Percentiles rank a stretch among this genome's conserved stretches.
These are phyloP conservation scores for Lathyrus sativus DNA, from an alignment of 306 rosid genomes.

Conservation along the genomic window DNA sequence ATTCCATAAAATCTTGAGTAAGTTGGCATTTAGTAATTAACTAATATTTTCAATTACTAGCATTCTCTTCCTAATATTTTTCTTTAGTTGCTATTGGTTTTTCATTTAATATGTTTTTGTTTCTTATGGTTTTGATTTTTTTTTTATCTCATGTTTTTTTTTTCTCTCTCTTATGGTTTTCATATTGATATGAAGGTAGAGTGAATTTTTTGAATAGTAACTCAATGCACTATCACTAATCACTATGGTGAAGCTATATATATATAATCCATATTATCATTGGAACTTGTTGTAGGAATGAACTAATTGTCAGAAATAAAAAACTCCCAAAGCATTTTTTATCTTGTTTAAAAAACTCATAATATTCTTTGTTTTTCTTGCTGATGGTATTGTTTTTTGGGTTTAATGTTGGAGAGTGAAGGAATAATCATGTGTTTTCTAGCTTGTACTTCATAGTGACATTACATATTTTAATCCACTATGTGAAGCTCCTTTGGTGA, in stretches of 20 bases:
- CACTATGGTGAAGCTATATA: conserved; percentile 2
- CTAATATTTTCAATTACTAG: not conserved
- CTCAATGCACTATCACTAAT: conserved; percentile 1
- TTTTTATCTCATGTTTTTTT: not conserved
- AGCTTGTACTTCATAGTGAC: conserved; percentile 13
- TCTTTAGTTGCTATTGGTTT: conserved; percentile 24
- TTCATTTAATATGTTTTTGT: conserved; percentile 7
- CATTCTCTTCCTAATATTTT: not conserved
- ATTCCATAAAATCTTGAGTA: not conserved
- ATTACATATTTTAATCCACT: conserved; percentile 37
- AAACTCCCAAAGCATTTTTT: conserved; percentile 30
- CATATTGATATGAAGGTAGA: not conserved
- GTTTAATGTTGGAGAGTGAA: conserved; percentile 27
- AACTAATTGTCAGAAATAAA: conserved; percentile 19
- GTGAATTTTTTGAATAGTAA: conserved; percentile 15
- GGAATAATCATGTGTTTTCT: too few species aligned
- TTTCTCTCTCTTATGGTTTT: not conserved
- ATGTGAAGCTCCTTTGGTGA: conserved; percentile 31
- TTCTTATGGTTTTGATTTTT: not conserved
- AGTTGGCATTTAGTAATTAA: not conserved
- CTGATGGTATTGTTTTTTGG: not conserved
- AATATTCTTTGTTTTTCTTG: conserved; percentile 25
- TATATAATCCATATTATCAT: not conserved
- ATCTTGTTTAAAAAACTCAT: not conserved
- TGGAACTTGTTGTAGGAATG: conserved; percentile 17